A percentile compares a stretch with the other conserved stretches of the same genome.
Evolutionary conservation across 73 alveolate species (phyloP).

Genomic region (Paramecium primaurelia): DNA sequence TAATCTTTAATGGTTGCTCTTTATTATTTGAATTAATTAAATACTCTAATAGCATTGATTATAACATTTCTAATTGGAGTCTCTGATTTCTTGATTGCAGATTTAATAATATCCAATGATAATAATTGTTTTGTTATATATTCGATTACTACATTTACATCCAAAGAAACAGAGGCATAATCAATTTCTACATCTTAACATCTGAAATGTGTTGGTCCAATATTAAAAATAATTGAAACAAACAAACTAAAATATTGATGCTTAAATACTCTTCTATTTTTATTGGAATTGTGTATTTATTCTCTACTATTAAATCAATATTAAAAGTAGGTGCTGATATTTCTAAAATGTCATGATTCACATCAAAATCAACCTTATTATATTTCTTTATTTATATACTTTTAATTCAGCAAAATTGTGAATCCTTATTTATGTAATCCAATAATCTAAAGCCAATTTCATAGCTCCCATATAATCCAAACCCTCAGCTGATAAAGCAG

Average conservation of each 20-base stretch:
- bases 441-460: background rate
- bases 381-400: background rate
- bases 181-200: slow-evolving; percentile 10
- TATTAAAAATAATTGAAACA: background rate
- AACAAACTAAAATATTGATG: background rate
- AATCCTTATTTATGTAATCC: background rate
- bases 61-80: background rate
- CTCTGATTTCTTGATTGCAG: slow-evolving; percentile 4
- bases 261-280: slow-evolving; percentile 1
- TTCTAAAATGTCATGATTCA: slow-evolving; percentile 25
- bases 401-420: background rate
- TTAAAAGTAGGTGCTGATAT: background rate
- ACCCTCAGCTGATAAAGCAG: background rate
- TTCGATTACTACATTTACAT: background rate
- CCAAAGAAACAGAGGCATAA: slow-evolving; percentile 30
- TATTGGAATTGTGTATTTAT: slow-evolving; percentile 24
- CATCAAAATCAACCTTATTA: slow-evolving; percentile 23
- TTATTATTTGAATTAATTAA: background rate
- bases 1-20: slow-evolving; percentile 17
- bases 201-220: slow-evolving; percentile 2
- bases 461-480: slow-evolving; percentile 21
- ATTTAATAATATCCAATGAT: background rate
- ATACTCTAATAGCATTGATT: background rate
- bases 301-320: background rate
- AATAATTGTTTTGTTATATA: background rate